A percentile compares a stretch with the other conserved stretches of the same genome.
These are phyloP conservation scores for Eucalyptus pauciflora DNA, from an alignment of 345 rosid species.

Conservation along the genomic window DNA sequence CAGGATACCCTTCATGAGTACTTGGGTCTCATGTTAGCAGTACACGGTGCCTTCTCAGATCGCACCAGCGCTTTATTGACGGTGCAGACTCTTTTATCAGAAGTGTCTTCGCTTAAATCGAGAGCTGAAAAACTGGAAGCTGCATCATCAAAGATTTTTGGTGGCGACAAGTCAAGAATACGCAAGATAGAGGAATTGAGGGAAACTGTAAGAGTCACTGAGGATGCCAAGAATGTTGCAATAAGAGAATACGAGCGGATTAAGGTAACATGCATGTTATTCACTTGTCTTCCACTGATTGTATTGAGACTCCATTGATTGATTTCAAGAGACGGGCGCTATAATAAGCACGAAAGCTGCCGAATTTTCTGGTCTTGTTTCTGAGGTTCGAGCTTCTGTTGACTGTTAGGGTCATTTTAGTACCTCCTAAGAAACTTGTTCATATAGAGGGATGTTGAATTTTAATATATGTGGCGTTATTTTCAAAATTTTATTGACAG, in stretches of 20 bases:
- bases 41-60: constrained; percentile 82
- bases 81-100: constrained; percentile 85
- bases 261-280: constrained; percentile 33
- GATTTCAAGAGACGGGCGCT: neutral
- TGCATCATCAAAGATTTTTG: constrained; percentile 90
- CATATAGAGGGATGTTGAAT: neutral
- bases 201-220: constrained; percentile 69
- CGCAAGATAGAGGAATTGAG: constrained; percentile 80
- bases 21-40: constrained; percentile 83
- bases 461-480: neutral
- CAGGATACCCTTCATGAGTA: constrained; percentile 93
- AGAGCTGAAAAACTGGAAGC: constrained; percentile 91
- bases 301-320: neutral
- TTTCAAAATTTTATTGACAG: neutral
- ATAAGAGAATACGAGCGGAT: constrained; percentile 80
- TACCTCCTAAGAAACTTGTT: neutral
- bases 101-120: constrained; percentile 52
- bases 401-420: neutral
- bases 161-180: constrained; percentile 93
- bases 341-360: neutral
- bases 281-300: neutral
- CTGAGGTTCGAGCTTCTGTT: neutral
- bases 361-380: neutral
- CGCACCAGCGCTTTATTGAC: constrained; percentile 84
- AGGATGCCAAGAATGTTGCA: constrained; percentile 84